phyloP scores from a whole-genome alignment of 768 basidiomycete species.

The Russula griseocarnosa region DNA sequence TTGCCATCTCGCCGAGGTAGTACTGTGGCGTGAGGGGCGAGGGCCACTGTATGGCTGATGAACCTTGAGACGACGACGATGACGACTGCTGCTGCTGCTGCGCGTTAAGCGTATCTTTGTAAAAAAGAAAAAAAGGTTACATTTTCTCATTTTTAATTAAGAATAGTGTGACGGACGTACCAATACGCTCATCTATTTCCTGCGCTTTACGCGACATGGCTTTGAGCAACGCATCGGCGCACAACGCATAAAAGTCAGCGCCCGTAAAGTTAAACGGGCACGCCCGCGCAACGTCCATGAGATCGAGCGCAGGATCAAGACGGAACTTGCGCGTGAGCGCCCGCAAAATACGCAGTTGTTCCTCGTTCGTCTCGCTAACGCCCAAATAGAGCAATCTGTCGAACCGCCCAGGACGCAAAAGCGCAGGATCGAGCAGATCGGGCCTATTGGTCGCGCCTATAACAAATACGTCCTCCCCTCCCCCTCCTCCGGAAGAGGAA shows the following conservation, averaged over 20 bases:
- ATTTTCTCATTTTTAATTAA: background rate
- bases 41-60: slow-evolving; percentile 34
- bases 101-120: slow-evolving; percentile 41
- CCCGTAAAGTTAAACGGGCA: slow-evolving; percentile 96
- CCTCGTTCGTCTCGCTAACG: slow-evolving; percentile 80
- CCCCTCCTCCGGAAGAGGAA: slow-evolving; percentile 35
- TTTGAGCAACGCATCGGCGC: slow-evolving; percentile 92
- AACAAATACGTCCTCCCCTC: slow-evolving; percentile 78
- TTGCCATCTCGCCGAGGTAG: slow-evolving; percentile 80
- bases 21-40: slow-evolving; percentile 82
- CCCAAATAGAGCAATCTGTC: slow-evolving; percentile 96
- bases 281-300: slow-evolving; percentile 56
- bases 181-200: slow-evolving; percentile 70
- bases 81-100: slow-evolving; percentile 26
- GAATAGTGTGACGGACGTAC: slow-evolving; percentile 37
- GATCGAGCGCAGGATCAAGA: slow-evolving; percentile 61
- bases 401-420: slow-evolving; percentile 88
- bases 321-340: slow-evolving; percentile 93
- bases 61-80: slow-evolving; percentile 38
- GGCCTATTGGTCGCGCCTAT: slow-evolving; percentile 96
- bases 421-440: slow-evolving; percentile 83
- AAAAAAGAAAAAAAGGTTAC: background rate
- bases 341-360: slow-evolving; percentile 80
- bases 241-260: slow-evolving; percentile 96
- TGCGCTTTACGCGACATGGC: slow-evolving; percentile 89